phyloP scores from a whole-genome alignment of 441 rosid species.

The Brassica hybrid region DNA sequence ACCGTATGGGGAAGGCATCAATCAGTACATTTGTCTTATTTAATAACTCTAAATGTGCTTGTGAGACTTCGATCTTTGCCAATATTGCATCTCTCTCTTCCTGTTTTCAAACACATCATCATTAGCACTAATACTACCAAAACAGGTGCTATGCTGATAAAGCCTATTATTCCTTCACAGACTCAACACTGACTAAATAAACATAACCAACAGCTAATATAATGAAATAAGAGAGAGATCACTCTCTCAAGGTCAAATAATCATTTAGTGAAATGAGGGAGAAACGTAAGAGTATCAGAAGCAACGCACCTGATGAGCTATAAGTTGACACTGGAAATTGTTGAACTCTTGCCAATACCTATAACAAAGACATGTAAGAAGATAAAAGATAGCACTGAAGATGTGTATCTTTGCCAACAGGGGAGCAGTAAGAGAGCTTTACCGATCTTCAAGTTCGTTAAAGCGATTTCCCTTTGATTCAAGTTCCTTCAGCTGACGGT shows the following conservation, averaged over 20 bases:
- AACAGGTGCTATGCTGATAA: not conserved
- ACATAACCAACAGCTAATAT: no score
- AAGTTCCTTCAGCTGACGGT: conserved; percentile 76
- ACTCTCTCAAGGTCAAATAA: not conserved
- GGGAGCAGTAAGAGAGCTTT: conserved; percentile 41
- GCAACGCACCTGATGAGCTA: conserved; percentile 82
- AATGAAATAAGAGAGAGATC: not conserved
- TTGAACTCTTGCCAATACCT: conserved; percentile 99
- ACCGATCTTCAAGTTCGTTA: conserved; percentile 94
- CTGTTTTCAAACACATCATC: conserved; percentile 50
- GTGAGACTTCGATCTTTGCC: conserved; percentile 94
- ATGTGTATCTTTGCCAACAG: not conserved
- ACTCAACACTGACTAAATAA: conserved; percentile 18
- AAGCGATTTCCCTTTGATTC: conserved; percentile 83
- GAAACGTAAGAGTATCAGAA: conserved; percentile 16
- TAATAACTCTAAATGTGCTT: conserved; percentile 93
- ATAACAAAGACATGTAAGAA: conserved; percentile 41
- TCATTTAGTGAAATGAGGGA: conserved; percentile 11
- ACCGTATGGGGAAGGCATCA: conserved; percentile 93
- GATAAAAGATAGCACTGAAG: not conserved
- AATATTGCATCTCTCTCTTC: conserved; percentile 98
- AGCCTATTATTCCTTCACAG: conserved; percentile 26
- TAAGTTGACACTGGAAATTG: conserved; percentile 91
- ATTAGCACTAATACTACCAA: conserved; percentile 27
- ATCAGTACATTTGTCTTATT: conserved; percentile 84